Base-by-base conservation (phyloP, 2,329 filamentous ascomycete genomes). In the Nigrospora sphaerica region DNA sequence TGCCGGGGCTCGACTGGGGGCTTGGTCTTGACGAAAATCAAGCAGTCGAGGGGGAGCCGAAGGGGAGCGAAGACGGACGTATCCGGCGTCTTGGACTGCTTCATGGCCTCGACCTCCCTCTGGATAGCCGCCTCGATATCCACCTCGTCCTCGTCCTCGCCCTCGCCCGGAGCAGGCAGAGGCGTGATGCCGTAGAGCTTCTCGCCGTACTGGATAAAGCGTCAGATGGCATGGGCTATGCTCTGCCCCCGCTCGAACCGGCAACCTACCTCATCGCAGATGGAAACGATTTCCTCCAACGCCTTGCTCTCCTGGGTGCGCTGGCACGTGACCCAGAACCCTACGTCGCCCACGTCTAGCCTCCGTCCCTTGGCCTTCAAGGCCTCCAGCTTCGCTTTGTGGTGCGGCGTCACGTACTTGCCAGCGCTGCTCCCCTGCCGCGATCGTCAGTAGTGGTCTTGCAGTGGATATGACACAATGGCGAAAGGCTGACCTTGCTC, bases 251-350 rank as follows among this genome's bases (percentile, higher is more conserved):
- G 32, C 49, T 45, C 23, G 31, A 42, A 5, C 23, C 17, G 36
- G 38, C 28, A 13, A 60, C 70, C 50, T 65, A 86, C 83, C 69
- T 85, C 75, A 38, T 83, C 74, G 57, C 88, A 85, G 18, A 90
- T 67, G 48, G 76, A 66, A 47, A 72, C 73, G 51, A 90, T 73
- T 61, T 92, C 87, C 42, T 74, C 70, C 3, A 85, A 75, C 13
- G 86, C 85, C 63, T 82, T 85, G 37, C 72, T 73, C 64, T 88
- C 85, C 69, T 86, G 84, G 53, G 80, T 79, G 59, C 84, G 78
- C 44, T 84, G 80, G 61, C 85, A 91, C 0, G 86, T 90, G 28
- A 84, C 83, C 85, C 86, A 92, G 48, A 92, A 81, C 6, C 87
- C 87, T 44, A 75, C 71, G 57, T 90, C 85, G 6, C 86, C 85